These are phyloP conservation scores for Phytomonas francai DNA, from an alignment of 208 protist genomes.

Conservation along the genomic window DNA sequence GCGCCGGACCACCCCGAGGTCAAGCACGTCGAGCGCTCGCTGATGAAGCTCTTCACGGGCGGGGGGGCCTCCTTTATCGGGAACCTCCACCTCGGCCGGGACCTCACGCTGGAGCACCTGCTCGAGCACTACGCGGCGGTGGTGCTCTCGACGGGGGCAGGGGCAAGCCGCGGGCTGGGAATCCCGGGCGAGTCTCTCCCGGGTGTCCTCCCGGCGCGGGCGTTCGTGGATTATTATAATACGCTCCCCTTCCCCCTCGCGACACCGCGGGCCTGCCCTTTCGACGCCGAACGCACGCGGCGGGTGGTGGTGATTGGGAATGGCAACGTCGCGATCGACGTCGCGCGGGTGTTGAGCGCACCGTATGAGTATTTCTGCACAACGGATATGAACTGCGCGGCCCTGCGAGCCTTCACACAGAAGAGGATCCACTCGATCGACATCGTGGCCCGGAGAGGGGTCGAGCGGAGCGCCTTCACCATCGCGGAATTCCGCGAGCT, in stretches of 20 bases:
- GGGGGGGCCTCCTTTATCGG: slow-evolving; percentile 86
- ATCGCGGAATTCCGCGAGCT: slow-evolving; percentile 96
- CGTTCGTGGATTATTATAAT: slow-evolving; percentile 96
- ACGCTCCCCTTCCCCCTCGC: slow-evolving; percentile 85
- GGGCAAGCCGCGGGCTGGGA: slow-evolving; percentile 44
- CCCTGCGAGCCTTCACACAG: slow-evolving; percentile 70
- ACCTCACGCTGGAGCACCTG: slow-evolving; percentile 64
- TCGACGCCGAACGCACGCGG: slow-evolving; percentile 37
- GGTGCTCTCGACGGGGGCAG: slow-evolving; percentile 90
- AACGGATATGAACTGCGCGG: slow-evolving; percentile 90
- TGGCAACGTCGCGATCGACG: slow-evolving; percentile 96
- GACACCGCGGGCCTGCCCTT: slow-evolving; percentile 65
- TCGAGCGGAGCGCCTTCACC: slow-evolving; percentile 89
- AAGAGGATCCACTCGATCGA: slow-evolving; percentile 62
- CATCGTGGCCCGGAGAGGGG: slow-evolving; percentile 86
- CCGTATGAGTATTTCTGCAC: slow-evolving; percentile 62
- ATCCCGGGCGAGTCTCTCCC: slow-evolving; percentile 73
- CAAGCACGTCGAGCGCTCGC: slow-evolving; percentile 92
- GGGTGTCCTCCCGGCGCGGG: slow-evolving; percentile 72
- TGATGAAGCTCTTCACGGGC: slow-evolving; percentile 72
- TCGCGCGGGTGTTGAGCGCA: slow-evolving; percentile 81
- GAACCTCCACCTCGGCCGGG: slow-evolving; percentile 87
- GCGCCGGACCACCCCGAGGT: slow-evolving; percentile 97
- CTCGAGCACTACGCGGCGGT: slow-evolving; percentile 87
- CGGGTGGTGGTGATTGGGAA: slow-evolving; percentile 83